Base-by-base conservation (phyloP, 805 yeast genomes). In the Starmerella vitae region DNA sequence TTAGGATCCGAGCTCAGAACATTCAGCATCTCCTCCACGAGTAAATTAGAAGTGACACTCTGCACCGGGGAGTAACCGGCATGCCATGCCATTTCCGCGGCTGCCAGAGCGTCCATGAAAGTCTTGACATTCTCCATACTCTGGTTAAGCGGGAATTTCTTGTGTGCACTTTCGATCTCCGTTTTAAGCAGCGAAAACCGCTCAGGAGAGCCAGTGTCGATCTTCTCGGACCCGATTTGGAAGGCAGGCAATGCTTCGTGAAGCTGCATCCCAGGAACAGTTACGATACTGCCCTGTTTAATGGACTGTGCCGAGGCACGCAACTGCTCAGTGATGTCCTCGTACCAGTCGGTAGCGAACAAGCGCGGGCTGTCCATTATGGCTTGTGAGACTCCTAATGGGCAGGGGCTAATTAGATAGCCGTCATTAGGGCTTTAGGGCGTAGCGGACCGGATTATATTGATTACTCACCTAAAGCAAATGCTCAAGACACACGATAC, bases 161-260 rank as follows among this genome's bases (percentile, higher is more conserved):
- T 17, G 3, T n/a, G 26, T 8, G 49, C 46, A 4, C 19, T 24
- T 0, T 52, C 42, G 4, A 64, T 43, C 26, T 76, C 81, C 2
- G 60, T 68, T 1, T 51, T 47, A 30, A 59, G 44, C 0, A 64
- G 47, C 41, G 73, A 56, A 38, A 34, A 45, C 24, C 37, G 40
- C 21, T 58, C 51, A n/a, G 81, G 66, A 38, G 80, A 51, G 2
- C 88, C 84, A 0, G 95, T 74, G 55, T 88, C 98, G 50, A 88
- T 65, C 45, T 71, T 72, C 9, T 66, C 63, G 54, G 83, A 83
- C 41, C 74, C 66, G 12, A 63, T 54, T 49, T 86, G 97, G 44
- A 84, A 62, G 0, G 97, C 94, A 48, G 86, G 76, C 1, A 95
- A 81, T 0, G 95, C 93, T 49, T 83, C 84, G 45, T 78, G 64